Conservation (phyloP, 495 filamentous ascomycete genomes). For the Bacidia gigantensis region DNA sequence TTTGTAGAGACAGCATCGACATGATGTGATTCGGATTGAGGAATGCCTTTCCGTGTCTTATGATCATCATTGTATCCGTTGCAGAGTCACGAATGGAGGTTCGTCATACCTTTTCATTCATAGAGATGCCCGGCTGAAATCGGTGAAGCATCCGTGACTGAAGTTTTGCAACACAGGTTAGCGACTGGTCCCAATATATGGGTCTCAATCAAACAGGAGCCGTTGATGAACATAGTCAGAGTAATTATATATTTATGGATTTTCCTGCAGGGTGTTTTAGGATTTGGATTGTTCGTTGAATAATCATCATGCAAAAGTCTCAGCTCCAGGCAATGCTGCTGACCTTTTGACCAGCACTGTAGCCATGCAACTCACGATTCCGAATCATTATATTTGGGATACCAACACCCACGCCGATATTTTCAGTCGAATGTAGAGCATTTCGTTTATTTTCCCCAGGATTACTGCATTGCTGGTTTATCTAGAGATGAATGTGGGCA, state of each 20-base stretch:
- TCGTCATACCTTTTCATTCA: conserved; percentile 50
- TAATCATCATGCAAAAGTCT: conserved; percentile 35
- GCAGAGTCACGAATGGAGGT: conserved; percentile 16
- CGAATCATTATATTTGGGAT: no score
- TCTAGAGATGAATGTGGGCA: no score
- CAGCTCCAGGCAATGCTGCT: not conserved
- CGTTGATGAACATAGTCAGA: no score
- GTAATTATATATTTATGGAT: conserved; percentile 50
- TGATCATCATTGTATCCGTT: conserved; percentile 56
- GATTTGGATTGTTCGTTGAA: conserved; percentile 69
- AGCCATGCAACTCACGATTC: not conserved
- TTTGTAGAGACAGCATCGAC: conserved; percentile 69
- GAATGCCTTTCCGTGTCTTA: conserved; percentile 88
- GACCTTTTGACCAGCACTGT: not conserved
- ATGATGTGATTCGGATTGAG: conserved; percentile 81
- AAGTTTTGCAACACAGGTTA: no score
- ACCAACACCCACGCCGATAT: no score
- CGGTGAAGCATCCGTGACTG: no score
- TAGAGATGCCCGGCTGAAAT: no score
- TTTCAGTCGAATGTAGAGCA: no score
- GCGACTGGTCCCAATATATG: no score
- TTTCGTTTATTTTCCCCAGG: no score
- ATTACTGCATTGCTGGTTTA: no score
- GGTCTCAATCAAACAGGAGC: no score
- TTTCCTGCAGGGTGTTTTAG: conserved; percentile 58